Base-by-base conservation (phyloP, 2,329 filamentous ascomycete genomes). In the Lecanicillium sp. region DNA sequence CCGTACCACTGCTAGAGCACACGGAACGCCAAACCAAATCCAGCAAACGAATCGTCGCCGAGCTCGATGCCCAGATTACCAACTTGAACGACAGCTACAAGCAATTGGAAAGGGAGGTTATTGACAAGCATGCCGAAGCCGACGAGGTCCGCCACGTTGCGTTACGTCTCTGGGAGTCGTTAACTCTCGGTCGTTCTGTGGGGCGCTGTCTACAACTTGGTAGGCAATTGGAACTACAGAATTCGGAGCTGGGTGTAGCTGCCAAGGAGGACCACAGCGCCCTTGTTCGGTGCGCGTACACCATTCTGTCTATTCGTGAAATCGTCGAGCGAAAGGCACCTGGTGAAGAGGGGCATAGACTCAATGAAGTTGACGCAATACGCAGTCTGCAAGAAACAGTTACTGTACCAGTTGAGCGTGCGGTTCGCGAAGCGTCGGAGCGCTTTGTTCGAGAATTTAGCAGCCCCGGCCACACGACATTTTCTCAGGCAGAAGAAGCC, bases 391-490 rank as follows among this genome's bases (percentile, higher is more conserved):
- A 83, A 47, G 79, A 78, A 31, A 74, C 79, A 13, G 65, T 94
- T 13, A 65, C 90, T 33, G 68, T 62, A 0, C 87, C 87, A 0
- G 74, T 81, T 3, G 89, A 96, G 59, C 73, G 79, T 28, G 78
- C 75, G 15, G 72, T 94, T n/a, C 72, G 79, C 36, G 78, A 80
- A 33, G 74, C 79, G 30, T 79, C 87, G 6, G 84, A 94, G 59
- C 81, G 88, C 49, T 77, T 87, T 36, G 71, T 95, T 40, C 79
- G 85, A 46, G 87, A 94, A 49, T 96, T 96, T 58, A 83, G 84
- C 19, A 75, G 94, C 13, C 55, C 71, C 2, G 57, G 59, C 30
- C 66, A 64, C 4, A 65, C 69, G n/a, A 79, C 77, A 1, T 82
- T 78, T 51, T 64, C 73, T 1, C 77, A 81, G 51, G 68, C 66